Evolutionary conservation across 192 early-diverging fungal species (phyloP), one percentile per base, ranked within the genome.

Genomic region (Ambispora gerdemannii): DNA sequence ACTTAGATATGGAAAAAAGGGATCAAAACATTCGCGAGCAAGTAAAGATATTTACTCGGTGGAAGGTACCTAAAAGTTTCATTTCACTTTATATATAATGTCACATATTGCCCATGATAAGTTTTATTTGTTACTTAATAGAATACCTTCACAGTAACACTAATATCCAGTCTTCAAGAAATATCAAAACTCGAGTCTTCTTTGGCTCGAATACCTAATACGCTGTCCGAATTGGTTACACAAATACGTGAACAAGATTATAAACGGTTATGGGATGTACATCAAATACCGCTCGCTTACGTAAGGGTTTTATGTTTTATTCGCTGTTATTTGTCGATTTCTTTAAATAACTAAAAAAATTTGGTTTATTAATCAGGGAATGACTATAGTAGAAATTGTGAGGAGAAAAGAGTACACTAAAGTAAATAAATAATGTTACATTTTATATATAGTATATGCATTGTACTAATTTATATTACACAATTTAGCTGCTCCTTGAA

Each of bases 331-430:
- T 33, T 49, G 3, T 17, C 22, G 55, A 43, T 43, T 43, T 43
- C 7, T 43, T 43, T 6, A 15, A 15, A 43, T 15, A 43, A 10
- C 15, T 43, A 15, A 43, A 43, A 43, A 43, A 43, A 43, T 43
- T 55, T 55, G 31, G 19, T 59, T 72, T 32, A 25, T 36, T 38
- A 22, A 53, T 19, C 66, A 78, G 77, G 78, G 76, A 20, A 73
- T 71, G 11, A 62, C 76, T 15, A 59, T 85, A 6, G 77, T 83
- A 28, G 83, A 85, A 32, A 76, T 83, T 52, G 80, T 85, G 17
- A 78, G 83, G 56, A 55, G 83, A 22, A 79, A 78, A n/a, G 83
- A 83, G 67, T 85, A 81, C 52, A 64, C 75, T 31, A 77, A 72
- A 19, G 77, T 78, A 73, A 66, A 63, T 64, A 64, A 19, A 27